A percentile compares a stretch with the other conserved stretches of the same genome.
These are phyloP conservation scores for Solanum tarapatanum DNA, from an alignment of 257 asterid genomes.

Conservation along the genomic window DNA sequence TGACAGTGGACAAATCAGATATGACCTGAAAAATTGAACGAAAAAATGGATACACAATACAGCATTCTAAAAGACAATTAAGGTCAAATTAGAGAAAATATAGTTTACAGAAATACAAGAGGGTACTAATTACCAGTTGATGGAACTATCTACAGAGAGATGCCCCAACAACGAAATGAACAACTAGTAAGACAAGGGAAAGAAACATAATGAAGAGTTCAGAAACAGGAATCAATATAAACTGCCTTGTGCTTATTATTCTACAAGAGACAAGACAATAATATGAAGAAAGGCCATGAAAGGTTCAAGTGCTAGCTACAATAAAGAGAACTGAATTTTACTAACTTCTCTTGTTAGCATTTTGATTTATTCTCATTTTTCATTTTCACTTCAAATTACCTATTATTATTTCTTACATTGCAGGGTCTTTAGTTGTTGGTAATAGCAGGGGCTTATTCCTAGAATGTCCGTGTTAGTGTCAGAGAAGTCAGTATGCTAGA, in stretches of 20 bases:
- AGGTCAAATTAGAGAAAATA: not conserved
- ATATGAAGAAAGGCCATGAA: not conserved
- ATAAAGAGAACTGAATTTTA: not conserved
- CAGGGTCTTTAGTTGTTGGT: not conserved
- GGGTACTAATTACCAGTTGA: not conserved
- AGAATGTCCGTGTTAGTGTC: not conserved
- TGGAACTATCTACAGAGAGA: not conserved
- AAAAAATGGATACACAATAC: not conserved
- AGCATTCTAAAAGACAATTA: not conserved
- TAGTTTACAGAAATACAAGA: not conserved
- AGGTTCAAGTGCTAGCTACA: not conserved
- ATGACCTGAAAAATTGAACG: slow-evolving; percentile 19
- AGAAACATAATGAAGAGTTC: not conserved
- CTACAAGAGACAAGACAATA: not conserved
- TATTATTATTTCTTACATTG: not conserved
- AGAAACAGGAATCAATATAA: not conserved
- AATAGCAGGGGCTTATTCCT: not conserved
- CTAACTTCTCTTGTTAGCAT: not conserved
- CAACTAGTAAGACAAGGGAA: not conserved
- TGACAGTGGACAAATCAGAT: slow-evolving; percentile 18
- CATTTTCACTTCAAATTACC: not conserved
- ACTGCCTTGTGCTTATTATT: not conserved
- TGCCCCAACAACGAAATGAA: not conserved
- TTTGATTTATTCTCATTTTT: not conserved
- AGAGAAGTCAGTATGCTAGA: not conserved